These are phyloP conservation scores for Corchorus olitorius DNA, from an alignment of 345 rosid genomes.

Conservation along the genomic window DNA sequence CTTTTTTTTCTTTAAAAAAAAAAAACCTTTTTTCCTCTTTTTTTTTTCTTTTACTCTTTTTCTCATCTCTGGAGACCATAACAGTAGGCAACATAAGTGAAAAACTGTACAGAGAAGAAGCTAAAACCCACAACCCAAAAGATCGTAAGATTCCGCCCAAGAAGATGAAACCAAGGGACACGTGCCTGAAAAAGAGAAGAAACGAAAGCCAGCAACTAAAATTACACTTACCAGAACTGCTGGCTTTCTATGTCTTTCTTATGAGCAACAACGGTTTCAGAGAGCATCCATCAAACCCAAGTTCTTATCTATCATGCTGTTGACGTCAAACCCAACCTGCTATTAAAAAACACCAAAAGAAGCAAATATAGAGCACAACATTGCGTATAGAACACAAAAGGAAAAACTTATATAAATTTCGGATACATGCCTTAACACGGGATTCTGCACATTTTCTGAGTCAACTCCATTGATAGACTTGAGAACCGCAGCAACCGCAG, in stretches of 20 bases:
- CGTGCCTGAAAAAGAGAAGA: slow-evolving; percentile 49
- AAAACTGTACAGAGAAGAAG: background rate
- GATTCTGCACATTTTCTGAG: slow-evolving; percentile 37
- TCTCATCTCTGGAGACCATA: no score
- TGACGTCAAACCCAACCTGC: slow-evolving; percentile 49
- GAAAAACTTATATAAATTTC: background rate
- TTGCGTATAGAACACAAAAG: slow-evolving; percentile 4
- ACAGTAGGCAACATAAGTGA: background rate
- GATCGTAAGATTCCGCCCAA: slow-evolving; percentile 4
- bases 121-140: background rate
- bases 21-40: no score
- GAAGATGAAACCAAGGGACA: slow-evolving; percentile 13
- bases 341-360: slow-evolving; percentile 21
- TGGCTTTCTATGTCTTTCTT: slow-evolving; percentile 48
- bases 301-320: slow-evolving; percentile 26
- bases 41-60: background rate
- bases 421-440: slow-evolving; percentile 45
- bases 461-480: slow-evolving; percentile 30
- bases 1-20: background rate
- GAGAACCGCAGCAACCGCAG: slow-evolving; percentile 31
- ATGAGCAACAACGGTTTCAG: slow-evolving; percentile 1
- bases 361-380: slow-evolving; percentile 32
- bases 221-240: slow-evolving; percentile 57
- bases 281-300: background rate
- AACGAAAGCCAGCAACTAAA: slow-evolving; percentile 60